Conservation (phyloP, 352 stramenopile genomes). For the Blastocystis sp. region DNA sequence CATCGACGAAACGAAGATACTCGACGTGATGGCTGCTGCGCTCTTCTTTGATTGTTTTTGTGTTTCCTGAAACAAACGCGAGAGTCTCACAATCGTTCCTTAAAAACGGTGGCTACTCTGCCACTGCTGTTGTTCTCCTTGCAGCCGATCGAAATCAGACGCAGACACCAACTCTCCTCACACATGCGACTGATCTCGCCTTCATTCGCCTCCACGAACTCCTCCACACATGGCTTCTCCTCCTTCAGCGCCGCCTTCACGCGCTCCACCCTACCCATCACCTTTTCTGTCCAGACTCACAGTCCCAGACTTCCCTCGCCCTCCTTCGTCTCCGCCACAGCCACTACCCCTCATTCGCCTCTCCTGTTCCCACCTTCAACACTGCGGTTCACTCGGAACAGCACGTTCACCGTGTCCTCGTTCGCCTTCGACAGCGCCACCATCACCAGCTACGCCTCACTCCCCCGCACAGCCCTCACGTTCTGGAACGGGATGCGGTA, state of each 20-base stretch:
- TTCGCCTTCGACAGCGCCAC: background rate
- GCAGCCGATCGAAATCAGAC: conserved; percentile 8
- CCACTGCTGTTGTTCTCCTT: background rate
- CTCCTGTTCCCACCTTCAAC: background rate
- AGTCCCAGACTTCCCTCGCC: background rate
- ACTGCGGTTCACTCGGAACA: conserved; percentile 59
- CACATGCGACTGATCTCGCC: background rate
- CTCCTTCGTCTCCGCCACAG: background rate
- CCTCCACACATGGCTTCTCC: background rate
- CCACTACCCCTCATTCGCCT: background rate
- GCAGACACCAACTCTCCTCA: conserved; percentile 40
- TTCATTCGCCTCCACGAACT: conserved; percentile 24
- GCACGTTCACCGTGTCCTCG: conserved; percentile 10
- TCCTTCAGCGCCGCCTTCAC: background rate
- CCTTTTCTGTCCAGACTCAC: background rate
- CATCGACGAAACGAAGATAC: conserved; percentile 12
- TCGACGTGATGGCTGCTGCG: conserved; percentile 22
- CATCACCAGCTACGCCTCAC: background rate
- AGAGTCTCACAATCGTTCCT: conserved; percentile 6
- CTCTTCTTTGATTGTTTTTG: conserved; percentile 21
- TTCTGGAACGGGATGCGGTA: conserved; percentile 58
- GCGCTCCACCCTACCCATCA: conserved; percentile 29
- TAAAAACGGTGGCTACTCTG: background rate
- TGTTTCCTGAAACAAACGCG: conserved; percentile 39
- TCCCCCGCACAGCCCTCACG: background rate